Evolutionary conservation across 352 stramenopile species (phyloP), one percentile per base, ranked within the genome.

Genomic region (Pythium coloratum): DNA sequence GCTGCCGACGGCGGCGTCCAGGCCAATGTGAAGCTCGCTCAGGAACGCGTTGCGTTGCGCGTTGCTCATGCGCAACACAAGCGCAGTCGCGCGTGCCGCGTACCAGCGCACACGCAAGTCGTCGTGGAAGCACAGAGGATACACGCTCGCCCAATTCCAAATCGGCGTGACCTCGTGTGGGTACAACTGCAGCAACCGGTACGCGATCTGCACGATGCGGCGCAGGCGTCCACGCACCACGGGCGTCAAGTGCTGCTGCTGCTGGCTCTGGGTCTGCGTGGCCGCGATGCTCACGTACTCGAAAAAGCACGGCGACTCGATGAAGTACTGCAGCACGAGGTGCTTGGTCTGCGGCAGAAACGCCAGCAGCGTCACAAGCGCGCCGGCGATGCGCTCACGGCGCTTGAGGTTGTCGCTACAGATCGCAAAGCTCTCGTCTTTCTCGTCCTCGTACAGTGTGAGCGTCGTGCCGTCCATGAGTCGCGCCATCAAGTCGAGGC

Each of bases 111-210:
- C 73, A 24, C 59, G 55, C 30, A 67, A 33, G 55, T 96, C 82
- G 9, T 86, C 73, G 58, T 90, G 75, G 62, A 91, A 91, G 57
- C 83, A 89, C 40, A 96, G 72, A n/a, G 85, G 81, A 61, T 92
- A 94, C 51, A 95, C 85, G 2, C 78, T 66, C 26, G 83, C 81
- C 86, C 85, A 96, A 72, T 96, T 94, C 85, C 86, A 96, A 20
- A 91, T 73, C 57, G 71, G 40, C 30, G 69, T 65, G 33, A 91
- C 72, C 40, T 86, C 84, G 28, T 78, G 76, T 18, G 85, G 80
- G 59, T 86, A 71, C 33, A 80, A 50, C 10, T 73, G 59, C 14
- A 94, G 55, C 46, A 96, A 46, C n/a, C 80, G 71, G 59, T 84
- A 81, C 13, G 82, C 82, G 3, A 82, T 89, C 33, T 75, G 71